These are phyloP conservation scores for Alternaria sp. DNA, from an alignment of 2,329 filamentous ascomycete genomes.

Conservation along the genomic window DNA sequence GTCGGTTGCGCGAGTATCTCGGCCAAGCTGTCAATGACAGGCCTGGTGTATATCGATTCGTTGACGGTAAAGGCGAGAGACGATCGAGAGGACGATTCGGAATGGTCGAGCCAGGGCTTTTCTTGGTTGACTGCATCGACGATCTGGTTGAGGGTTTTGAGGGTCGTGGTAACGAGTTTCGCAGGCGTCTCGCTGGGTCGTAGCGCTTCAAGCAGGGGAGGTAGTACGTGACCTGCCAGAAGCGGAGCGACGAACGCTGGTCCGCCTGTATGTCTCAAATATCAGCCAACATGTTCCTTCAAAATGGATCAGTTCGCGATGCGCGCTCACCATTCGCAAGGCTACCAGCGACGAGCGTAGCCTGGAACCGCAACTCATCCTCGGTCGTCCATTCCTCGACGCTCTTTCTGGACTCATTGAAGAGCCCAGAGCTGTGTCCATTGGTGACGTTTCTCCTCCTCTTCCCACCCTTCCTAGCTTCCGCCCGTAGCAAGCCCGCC, in stretches of 20 bases:
- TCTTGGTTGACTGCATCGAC: conserved; percentile 68
- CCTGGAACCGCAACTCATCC: conserved; percentile 74
- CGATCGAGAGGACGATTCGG: conserved; percentile 61
- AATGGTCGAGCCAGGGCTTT: conserved; percentile 57
- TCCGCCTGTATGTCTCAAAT: conserved; percentile 64
- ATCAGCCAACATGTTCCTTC: conserved; percentile 23
- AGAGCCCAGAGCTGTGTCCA: conserved; percentile 15
- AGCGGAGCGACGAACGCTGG: conserved; percentile 78
- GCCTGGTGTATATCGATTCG: conserved; percentile 65
- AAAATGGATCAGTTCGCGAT: neutral
- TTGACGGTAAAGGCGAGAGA: conserved; percentile 50
- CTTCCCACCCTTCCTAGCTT: conserved; percentile 54
- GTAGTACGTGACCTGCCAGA: conserved; percentile 70
- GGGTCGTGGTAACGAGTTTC: conserved; percentile 72
- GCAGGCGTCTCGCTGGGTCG: conserved; percentile 68
- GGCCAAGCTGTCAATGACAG: conserved; percentile 67
- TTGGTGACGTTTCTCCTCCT: conserved; percentile 55
- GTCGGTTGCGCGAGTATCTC: conserved; percentile 69
- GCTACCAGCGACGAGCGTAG: conserved; percentile 83
- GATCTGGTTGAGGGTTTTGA: conserved; percentile 76
- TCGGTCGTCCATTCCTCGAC: conserved; percentile 60
- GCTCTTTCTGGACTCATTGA: conserved; percentile 8
- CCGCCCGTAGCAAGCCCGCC: conserved; percentile 57
- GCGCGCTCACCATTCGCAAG: conserved; percentile 75
- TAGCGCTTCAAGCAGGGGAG: conserved; percentile 73